Conservation (phyloP, 2,329 filamentous ascomycete species). For the Boeremia lycopersici region DNA sequence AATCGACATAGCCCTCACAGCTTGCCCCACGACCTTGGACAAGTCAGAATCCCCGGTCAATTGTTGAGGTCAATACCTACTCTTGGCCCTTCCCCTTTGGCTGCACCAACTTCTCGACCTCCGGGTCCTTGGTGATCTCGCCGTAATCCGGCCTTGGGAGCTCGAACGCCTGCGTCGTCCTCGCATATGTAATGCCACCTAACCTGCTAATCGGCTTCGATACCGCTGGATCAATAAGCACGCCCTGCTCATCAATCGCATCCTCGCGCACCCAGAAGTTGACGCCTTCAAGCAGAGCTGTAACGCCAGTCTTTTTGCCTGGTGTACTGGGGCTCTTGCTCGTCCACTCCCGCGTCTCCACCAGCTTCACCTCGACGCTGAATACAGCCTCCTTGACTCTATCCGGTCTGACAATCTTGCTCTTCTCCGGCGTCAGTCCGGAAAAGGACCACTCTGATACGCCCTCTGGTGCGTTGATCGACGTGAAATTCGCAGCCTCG, state of each 20-base stretch:
- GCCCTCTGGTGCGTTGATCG: constrained; percentile 78
- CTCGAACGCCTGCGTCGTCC: constrained; percentile 73
- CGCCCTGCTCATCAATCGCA: constrained; percentile 78
- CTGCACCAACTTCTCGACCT: constrained; percentile 64
- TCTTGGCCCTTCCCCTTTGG: constrained; percentile 40
- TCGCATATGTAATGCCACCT: constrained; percentile 84
- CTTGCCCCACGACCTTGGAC: constrained; percentile 6
- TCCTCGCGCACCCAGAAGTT: constrained; percentile 91
- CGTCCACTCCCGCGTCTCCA: constrained; percentile 78
- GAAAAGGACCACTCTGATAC: constrained; percentile 79
- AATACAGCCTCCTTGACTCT: constrained; percentile 85
- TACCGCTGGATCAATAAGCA: constrained; percentile 74
- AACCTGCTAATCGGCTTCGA: constrained; percentile 77
- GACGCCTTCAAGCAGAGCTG: constrained; percentile 81
- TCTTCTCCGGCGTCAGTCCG: constrained; percentile 73
- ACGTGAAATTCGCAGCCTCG: constrained; percentile 85
- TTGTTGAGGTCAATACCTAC: constrained; percentile 14
- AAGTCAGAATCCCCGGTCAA: constrained; percentile 9
- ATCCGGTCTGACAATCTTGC: constrained; percentile 69
- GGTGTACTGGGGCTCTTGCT: constrained; percentile 64
- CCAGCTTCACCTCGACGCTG: constrained; percentile 78
- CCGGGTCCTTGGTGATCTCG: constrained; percentile 54
- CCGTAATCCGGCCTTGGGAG: constrained; percentile 64
- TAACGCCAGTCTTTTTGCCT: constrained; percentile 74
- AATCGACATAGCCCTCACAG: neutral